Evolutionary conservation across 2,329 filamentous ascomycete species (phyloP).

Genomic region (Amauroascus niger): DNA sequence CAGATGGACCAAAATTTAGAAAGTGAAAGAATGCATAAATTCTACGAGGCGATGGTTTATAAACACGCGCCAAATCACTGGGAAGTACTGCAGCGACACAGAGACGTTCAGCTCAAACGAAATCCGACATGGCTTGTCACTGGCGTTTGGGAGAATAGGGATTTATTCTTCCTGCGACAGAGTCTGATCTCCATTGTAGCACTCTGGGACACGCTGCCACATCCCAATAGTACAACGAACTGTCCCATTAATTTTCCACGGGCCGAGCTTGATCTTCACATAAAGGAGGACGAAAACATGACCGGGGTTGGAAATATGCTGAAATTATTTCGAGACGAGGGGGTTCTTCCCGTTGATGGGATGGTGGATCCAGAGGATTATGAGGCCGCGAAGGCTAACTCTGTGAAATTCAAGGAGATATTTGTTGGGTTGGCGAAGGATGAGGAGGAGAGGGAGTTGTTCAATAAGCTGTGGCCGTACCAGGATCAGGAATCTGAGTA

Average conservation of each 20-base stretch:
- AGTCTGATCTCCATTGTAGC: constrained; percentile 21
- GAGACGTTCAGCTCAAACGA: constrained; percentile 18
- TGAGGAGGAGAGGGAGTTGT: constrained; percentile 21
- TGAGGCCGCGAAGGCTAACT: constrained; percentile 19
- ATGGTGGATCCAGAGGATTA: constrained; percentile 28
- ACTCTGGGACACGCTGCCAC: constrained; percentile 20
- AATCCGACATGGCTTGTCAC: constrained; percentile 28
- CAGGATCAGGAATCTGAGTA: constrained; percentile 14
- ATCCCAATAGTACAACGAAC: constrained; percentile 4
- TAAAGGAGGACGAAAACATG: constrained; percentile 27
- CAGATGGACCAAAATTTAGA: constrained; percentile 24
- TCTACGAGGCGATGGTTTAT: constrained; percentile 27
- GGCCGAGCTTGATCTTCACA: constrained; percentile 21
- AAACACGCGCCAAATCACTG: constrained; percentile 25
- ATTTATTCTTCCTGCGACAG: constrained; percentile 29
- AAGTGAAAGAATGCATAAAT: constrained; percentile 29
- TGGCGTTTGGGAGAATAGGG: constrained; percentile 26
- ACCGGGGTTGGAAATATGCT: constrained; percentile 26
- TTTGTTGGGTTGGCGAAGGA: constrained; percentile 21
- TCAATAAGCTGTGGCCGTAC: constrained; percentile 23
- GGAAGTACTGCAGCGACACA: constrained; percentile 20
- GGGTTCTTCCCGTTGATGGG: constrained; percentile 25
- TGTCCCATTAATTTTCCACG: constrained; percentile 22
- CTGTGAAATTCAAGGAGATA: constrained; percentile 20
- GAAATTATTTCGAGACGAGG: constrained; percentile 23